phyloP scores from a whole-genome alignment of 805 yeast species.

The Suhomyces kilbournensis region DNA sequence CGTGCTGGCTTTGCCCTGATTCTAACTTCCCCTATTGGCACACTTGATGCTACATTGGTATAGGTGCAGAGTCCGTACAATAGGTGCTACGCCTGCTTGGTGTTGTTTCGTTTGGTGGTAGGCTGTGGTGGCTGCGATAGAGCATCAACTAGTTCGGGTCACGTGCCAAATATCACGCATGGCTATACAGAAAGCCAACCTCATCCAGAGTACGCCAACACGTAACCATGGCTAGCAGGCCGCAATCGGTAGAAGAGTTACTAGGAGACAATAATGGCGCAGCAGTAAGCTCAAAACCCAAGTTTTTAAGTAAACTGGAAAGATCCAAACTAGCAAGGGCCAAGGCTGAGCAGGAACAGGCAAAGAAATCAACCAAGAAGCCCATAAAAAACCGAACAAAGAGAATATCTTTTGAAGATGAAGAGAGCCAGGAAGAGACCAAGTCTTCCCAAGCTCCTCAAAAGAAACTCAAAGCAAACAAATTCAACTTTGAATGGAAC shows the following conservation, averaged over 20 bases:
- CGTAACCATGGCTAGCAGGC: slow-evolving; percentile 19
- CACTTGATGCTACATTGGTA: not conserved
- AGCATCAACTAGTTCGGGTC: not conserved
- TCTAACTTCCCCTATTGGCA: not conserved
- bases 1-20: not conserved
- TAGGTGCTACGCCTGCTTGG: not conserved
- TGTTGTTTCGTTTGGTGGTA: not conserved
- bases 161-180: not conserved
- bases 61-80: not conserved
- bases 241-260: slow-evolving; percentile 24
- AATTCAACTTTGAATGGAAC: slow-evolving; percentile 70
- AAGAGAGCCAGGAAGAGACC: not conserved
- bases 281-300: slow-evolving; percentile 13
- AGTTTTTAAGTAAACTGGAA: slow-evolving; percentile 19
- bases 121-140: not conserved
- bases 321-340: slow-evolving; percentile 11
- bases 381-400: not conserved
- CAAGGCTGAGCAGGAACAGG: slow-evolving; percentile 4
- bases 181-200: not conserved
- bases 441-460: not conserved
- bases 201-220: not conserved
- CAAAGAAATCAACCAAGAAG: not conserved
- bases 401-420: not conserved
- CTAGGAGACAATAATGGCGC: slow-evolving; percentile 9
- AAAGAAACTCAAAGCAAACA: slow-evolving; percentile 17